Conservation (phyloP, 2,329 filamentous ascomycete genomes). For the Neofusicoccum kwambonambiense region DNA sequence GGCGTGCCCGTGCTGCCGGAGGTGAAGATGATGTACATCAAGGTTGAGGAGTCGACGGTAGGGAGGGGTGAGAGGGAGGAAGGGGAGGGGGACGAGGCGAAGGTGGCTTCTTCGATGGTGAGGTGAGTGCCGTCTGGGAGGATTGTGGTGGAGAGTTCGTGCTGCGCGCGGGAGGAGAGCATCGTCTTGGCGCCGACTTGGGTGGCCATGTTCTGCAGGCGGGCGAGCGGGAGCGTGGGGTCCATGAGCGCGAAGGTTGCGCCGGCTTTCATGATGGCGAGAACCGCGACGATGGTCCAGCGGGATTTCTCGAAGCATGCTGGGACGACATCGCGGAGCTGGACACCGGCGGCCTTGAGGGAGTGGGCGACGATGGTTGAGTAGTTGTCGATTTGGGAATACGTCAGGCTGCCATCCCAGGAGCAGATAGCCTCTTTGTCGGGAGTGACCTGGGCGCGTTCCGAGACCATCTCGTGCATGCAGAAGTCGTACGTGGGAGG, state of each 20-base stretch:
- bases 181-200: neutral
- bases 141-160: conserved; percentile 29
- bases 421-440: conserved; percentile 33
- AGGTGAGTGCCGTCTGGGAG: conserved; percentile 29
- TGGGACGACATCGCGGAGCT: conserved; percentile 22
- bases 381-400: conserved; percentile 14
- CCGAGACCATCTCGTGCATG: conserved; percentile 49
- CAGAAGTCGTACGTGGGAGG: conserved; percentile 46
- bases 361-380: conserved; percentile 21
- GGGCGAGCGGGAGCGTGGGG: conserved; percentile 2
- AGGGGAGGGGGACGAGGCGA: neutral
- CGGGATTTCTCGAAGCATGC: conserved; percentile 25
- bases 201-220: conserved; percentile 2
- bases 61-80: neutral
- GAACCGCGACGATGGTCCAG: conserved; percentile 20
- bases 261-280: conserved; percentile 23
- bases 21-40: conserved; percentile 39
- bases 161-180: conserved; percentile 20
- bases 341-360: conserved; percentile 32
- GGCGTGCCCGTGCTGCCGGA: conserved; percentile 24
- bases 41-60: neutral
- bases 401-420: conserved; percentile 19
- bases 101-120: neutral
- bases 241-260: conserved; percentile 12
- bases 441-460: conserved; percentile 36